Conservation (phyloP, 768 basidiomycete species). For the Neoboletus magnificus region DNA sequence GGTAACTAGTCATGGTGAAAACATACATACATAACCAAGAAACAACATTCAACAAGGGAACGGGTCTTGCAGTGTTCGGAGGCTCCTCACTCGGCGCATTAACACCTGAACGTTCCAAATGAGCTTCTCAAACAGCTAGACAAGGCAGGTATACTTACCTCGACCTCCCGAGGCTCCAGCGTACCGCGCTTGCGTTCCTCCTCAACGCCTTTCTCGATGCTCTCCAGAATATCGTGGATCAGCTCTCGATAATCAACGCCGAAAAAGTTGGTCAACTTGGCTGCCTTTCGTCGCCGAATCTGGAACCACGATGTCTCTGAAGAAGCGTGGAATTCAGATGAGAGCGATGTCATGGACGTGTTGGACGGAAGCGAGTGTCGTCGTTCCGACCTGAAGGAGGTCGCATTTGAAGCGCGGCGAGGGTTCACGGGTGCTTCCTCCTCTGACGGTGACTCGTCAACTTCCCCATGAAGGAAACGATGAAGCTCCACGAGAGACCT, state of each 20-base stretch:
- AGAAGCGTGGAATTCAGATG: conserved; percentile 45
- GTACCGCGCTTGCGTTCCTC: conserved; percentile 65
- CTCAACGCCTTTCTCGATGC: conserved; percentile 72
- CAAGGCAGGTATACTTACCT: conserved; percentile 45
- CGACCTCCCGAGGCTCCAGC: conserved; percentile 63
- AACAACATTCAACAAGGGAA: conserved; percentile 4
- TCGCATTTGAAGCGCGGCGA: conserved; percentile 32
- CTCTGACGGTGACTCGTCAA: conserved; percentile 20
- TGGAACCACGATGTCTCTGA: conserved; percentile 54
- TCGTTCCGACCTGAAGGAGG: conserved; percentile 55
- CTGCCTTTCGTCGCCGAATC: conserved; percentile 66
- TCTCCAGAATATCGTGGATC: conserved; percentile 74
- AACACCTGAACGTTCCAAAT: conserved; percentile 44
- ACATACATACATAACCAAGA: conserved; percentile 1
- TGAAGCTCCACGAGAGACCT: conserved; percentile 73
- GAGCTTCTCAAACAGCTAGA: neutral
- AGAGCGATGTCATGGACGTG: conserved; percentile 57
- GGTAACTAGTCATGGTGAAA: neutral
- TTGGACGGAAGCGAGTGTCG: conserved; percentile 67
- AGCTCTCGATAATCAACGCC: conserved; percentile 81
- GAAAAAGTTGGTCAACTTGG: conserved; percentile 85
- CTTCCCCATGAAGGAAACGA: conserved; percentile 51
- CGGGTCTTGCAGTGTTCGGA: conserved; percentile 25
- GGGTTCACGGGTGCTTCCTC: conserved; percentile 14
- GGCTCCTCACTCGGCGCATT: conserved; percentile 31